phyloP scores from a whole-genome alignment of 495 filamentous ascomycete species.

The Geoglossum glabrum region DNA sequence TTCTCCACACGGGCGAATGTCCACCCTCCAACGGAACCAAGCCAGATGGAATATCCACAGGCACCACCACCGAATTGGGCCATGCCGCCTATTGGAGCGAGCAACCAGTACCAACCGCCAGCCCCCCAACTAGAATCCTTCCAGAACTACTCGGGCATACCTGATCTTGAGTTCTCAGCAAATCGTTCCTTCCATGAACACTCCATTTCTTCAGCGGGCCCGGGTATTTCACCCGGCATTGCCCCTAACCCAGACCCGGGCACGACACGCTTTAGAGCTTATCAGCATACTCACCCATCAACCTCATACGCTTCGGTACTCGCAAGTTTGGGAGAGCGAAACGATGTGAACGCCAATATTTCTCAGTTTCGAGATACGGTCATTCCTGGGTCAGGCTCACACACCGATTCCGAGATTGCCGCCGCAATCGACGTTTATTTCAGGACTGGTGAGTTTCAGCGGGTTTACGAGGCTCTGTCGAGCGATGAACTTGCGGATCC shows the following conservation, averaged over 20 bases:
- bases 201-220: neutral
- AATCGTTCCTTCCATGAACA: neutral
- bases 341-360: neutral
- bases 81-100: neutral
- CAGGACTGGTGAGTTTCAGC: neutral
- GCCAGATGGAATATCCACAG: neutral
- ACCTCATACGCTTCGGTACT: neutral
- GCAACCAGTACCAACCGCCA: neutral
- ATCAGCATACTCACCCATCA: neutral
- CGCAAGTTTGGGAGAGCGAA: neutral
- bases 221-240: neutral
- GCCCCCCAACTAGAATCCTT: neutral
- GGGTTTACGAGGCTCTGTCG: neutral
- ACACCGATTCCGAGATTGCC: neutral
- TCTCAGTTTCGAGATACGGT: neutral
- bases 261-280: neutral
- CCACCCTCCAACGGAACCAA: neutral
- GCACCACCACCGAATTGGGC: neutral
- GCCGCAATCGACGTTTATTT: neutral
- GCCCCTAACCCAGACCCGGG: neutral
- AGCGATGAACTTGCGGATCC: neutral
- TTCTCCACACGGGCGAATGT: neutral
- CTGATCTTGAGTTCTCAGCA: neutral
- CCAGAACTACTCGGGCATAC: neutral
- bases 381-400: neutral